These are phyloP conservation scores for Haplosporangium sp. DNA, from an alignment of 371 early-diverging fungal genomes.

Conservation along the genomic window DNA sequence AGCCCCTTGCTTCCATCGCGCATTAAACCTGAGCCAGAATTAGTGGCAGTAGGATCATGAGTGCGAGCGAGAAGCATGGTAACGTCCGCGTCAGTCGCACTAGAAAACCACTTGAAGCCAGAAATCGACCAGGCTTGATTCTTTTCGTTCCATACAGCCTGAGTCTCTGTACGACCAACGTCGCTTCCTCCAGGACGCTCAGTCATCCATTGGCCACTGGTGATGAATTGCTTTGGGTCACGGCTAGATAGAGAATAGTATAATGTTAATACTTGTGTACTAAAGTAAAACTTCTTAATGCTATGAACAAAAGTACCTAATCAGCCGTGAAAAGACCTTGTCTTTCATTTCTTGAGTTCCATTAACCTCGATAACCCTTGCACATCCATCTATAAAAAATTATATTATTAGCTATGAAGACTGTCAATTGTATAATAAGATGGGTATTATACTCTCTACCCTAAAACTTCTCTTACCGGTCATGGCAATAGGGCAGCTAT, in stretches of 20 bases:
- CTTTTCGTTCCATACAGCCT: constrained; percentile 61
- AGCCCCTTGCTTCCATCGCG: constrained; percentile 66
- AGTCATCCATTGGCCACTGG: constrained; percentile 84
- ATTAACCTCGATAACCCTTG: constrained; percentile 67
- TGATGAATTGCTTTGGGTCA: constrained; percentile 69
- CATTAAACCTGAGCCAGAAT: constrained; percentile 29
- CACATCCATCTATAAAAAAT: constrained; percentile 65
- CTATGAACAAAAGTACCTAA: constrained; percentile 9
- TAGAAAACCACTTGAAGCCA: constrained; percentile 83
- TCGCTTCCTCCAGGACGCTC: constrained; percentile 79
- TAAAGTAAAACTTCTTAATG: no score
- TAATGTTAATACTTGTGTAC: background rate
- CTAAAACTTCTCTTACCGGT: constrained; percentile 51
- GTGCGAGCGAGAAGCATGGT: constrained; percentile 74
- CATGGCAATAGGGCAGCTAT: constrained; percentile 78
- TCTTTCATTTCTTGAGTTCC: constrained; percentile 67
- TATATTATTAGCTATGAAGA: no score
- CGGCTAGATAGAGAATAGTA: constrained; percentile 48
- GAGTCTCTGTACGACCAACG: constrained; percentile 68
- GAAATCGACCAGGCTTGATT: constrained; percentile 63
- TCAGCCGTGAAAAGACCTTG: constrained; percentile 58
- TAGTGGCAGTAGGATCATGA: constrained; percentile 57
- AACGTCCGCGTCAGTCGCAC: constrained; percentile 77
- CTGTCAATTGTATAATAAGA: no score
- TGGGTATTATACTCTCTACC: no score